Conservation (phyloP, 441 rosid genomes). For the Mallotus repandus region DNA sequence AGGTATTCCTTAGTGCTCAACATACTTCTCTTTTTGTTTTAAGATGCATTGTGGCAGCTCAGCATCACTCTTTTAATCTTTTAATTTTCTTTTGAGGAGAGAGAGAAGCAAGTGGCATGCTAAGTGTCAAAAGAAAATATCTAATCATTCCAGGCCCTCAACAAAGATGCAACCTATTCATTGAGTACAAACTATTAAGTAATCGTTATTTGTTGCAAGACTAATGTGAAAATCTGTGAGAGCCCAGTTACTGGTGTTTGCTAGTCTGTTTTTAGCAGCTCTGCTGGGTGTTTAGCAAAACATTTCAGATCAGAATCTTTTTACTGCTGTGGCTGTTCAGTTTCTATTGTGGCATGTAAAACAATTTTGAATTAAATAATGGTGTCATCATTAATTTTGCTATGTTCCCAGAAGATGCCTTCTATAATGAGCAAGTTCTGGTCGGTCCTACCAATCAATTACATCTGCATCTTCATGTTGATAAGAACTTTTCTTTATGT, state of each 20-base stretch:
- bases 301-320: not conserved
- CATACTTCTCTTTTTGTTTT: not conserved
- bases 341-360: not conserved
- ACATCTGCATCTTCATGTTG: slow-evolving; percentile 8
- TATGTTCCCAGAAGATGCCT: not conserved
- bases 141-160: not conserved
- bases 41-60: slow-evolving; percentile 7
- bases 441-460: not conserved
- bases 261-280: not conserved
- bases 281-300: not conserved
- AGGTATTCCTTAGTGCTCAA: slow-evolving; percentile 41
- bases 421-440: not conserved
- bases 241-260: not conserved
- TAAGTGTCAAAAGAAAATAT: not conserved
- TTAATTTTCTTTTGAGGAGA: not conserved
- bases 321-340: not conserved
- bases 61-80: not conserved
- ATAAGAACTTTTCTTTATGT: not conserved
- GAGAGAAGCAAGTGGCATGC: not conserved
- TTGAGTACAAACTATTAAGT: not conserved
- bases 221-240: not conserved
- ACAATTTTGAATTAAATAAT: not conserved
- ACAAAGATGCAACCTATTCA: not conserved
- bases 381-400: not conserved
- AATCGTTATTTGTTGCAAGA: not conserved